Evolutionary conservation across 2,329 filamentous ascomycete genomes (phyloP).

Genomic region (Colletotrichum tropicale): DNA sequence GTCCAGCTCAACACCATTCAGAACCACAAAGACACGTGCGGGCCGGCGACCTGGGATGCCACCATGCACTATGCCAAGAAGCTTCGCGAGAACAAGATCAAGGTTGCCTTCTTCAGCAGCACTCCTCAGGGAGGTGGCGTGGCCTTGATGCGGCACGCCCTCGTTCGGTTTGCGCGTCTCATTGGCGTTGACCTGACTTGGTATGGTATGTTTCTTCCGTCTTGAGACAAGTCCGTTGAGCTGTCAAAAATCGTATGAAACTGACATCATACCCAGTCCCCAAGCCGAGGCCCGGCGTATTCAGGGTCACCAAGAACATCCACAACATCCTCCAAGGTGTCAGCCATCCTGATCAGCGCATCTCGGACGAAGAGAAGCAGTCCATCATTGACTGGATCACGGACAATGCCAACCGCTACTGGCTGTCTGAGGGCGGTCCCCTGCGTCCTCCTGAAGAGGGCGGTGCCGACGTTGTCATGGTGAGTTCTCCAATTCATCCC

Average conservation of each 20-base stretch:
- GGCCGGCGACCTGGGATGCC: constrained; percentile 66
- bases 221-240: background rate
- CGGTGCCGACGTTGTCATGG: constrained; percentile 76
- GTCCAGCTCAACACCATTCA: constrained; percentile 62
- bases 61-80: constrained; percentile 67
- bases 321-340: constrained; percentile 90
- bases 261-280: constrained; percentile 57
- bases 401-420: constrained; percentile 77
- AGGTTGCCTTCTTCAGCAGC: constrained; percentile 79
- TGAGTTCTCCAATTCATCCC: constrained; percentile 32
- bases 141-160: constrained; percentile 79
- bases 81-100: constrained; percentile 67
- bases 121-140: constrained; percentile 86
- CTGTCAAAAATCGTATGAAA: background rate
- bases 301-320: constrained; percentile 84
- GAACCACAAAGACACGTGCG: constrained; percentile 66
- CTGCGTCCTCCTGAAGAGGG: constrained; percentile 68
- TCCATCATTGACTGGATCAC: constrained; percentile 74
- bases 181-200: constrained; percentile 74
- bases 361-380: constrained; percentile 65
- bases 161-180: constrained; percentile 72
- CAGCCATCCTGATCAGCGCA: constrained; percentile 65
- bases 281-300: constrained; percentile 79
- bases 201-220: constrained; percentile 58
- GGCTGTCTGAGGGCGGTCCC: constrained; percentile 72